Evolutionary conservation across 2,329 filamentous ascomycete genomes (phyloP), one percentile per base, ranked within the genome.

Genomic region (Aspergillus carbonarius): DNA sequence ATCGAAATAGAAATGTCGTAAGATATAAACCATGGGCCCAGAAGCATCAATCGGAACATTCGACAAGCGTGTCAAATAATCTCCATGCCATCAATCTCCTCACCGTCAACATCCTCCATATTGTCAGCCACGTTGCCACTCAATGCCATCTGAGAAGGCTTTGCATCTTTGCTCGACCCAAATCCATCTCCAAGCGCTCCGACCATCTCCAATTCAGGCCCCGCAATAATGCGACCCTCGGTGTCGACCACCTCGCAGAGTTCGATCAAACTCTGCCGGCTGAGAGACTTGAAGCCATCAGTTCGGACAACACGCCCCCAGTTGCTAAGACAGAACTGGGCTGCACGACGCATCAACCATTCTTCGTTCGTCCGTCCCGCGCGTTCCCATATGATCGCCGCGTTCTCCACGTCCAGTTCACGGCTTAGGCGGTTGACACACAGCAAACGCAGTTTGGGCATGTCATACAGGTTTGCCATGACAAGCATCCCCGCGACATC

Each of bases 381-480:
- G 64, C 92, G 92, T 74, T 98, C 93, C 92, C 96, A 99, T 57
- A 96, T 93, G 66, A 96, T 89, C 63, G 95, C 96, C 2, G 93
- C 93, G 70, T 97, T 92, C 60, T 96, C 91, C 39, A 98, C 89
- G 71, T 98, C 93, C 3, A 99, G 84, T 71, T 99, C 95, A 61
- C 91, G 90, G 57, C 90, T 89, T 3, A 99, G 83, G 8, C 95
- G 86, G 72, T 96, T 93, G 55, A 98, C 90, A 72, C 93, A 97
- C 1, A 98, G 83, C 7, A 96, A 84, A 18, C 93, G 90, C 23
- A 99, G 85, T 66, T 95, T 92, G 1, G 93, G 93, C 79, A 99
- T 96, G 71, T 97, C 93, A 78, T 99, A 99, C 48, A 98, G 91
- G 74, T 98, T 97, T 44, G 92, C 92, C 91, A 99, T 96, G 63